Evolutionary conservation across 441 rosid genomes (phyloP), one percentile per base, ranked within the genome.

Genomic region (Erodium texanum): DNA sequence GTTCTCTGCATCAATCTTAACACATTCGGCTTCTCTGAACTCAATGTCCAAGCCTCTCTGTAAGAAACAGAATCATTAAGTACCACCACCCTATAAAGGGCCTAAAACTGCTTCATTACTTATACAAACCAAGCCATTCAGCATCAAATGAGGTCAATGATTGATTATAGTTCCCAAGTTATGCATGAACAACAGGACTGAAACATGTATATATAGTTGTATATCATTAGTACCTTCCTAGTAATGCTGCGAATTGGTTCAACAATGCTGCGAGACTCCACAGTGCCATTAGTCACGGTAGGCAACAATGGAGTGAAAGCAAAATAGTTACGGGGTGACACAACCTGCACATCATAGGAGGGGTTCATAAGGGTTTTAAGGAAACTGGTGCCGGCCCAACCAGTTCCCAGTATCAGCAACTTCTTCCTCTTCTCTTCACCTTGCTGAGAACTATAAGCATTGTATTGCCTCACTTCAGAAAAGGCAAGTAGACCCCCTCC

Each of bases 301-400:
- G 99, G 99, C n/a, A 94, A 76, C 85, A 92, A 70, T 11, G 99
- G 98, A 27, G 99, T 94, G 76, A 94, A 94, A 1, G 96, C 90
- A 76, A 95, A 95, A 84, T 90, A 95, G 79, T 95, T 92, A n/a
- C 98, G 90, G 67, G 99, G 98, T 0, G 99, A 95, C 36, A 92
- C 79, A 68, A 95, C 85, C 79, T 87, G 90, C 76, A 95, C 88
- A 68, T 95, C 97, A 61, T 90, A 95, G 0, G 75, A 67, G n/a
- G 97, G 72, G 70, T 79, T 76, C 66, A 87, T 77, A 45, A 95
- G 75, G 65, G 78, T 85, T 86, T 85, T 90, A 84, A 92, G 74
- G 85, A 94, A 94, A 72, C 87, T 86, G 6, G 90, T 88, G 66
- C 89, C 99, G 2, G 98, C 99, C 98, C 99, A 94, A 15, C 98